Evolutionary conservation across 1,284 basidiomycete species (phyloP).

Genomic region (Trichosporon ovoides): DNA sequence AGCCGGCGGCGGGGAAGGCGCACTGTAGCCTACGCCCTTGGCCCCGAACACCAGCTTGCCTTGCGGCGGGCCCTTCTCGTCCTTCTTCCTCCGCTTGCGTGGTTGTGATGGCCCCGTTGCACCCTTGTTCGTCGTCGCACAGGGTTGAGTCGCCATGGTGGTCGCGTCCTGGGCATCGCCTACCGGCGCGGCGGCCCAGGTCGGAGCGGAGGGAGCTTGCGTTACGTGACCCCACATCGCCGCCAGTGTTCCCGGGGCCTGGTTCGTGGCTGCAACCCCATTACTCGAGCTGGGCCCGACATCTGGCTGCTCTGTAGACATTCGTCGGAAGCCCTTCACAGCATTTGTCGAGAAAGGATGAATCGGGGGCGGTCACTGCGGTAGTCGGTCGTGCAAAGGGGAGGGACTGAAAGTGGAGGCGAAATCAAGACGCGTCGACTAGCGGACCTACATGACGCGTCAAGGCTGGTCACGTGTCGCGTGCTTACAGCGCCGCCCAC

Average conservation of each 20-base stretch:
- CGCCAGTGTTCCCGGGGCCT: background rate
- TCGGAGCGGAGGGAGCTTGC: background rate
- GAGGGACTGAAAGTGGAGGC: background rate
- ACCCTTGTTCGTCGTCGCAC: background rate
- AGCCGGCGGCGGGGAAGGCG: constrained; percentile 4
- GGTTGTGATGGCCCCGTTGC: background rate
- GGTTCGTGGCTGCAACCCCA: background rate
- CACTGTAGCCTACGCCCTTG: constrained; percentile 7
- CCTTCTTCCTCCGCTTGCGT: constrained; percentile 20
- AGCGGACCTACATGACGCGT: background rate
- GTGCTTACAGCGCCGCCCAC: background rate
- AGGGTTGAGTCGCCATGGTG: background rate
- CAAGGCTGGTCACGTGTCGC: background rate
- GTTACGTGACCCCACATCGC: background rate
- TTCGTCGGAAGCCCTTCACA: background rate
- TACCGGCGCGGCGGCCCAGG: background rate
- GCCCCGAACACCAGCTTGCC: constrained; percentile 14
- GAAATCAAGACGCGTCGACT: constrained; percentile 3
- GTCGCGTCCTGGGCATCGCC: background rate
- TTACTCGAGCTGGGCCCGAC: background rate
- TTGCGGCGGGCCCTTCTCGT: constrained; percentile 4
- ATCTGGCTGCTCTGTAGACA: constrained; percentile 3
- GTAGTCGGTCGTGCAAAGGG: background rate
- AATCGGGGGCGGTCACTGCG: no score
- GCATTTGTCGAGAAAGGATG: background rate